phyloP scores from a whole-genome alignment of 2,329 filamentous ascomycete genomes.

The Teratosphaeriaceae sp. region DNA sequence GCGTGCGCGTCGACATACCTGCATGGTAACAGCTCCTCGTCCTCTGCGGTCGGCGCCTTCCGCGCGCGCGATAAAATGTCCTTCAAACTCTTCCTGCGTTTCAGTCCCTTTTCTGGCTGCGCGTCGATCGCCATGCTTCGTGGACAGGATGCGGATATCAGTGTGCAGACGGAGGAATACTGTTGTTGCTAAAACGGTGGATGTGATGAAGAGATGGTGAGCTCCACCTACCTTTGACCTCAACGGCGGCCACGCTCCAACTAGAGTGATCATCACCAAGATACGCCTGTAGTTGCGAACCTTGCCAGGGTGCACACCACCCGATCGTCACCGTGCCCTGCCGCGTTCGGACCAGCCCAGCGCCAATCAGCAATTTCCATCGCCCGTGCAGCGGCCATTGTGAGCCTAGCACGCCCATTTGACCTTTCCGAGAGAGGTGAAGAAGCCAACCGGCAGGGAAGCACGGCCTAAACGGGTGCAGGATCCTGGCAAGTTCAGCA shows the following conservation, averaged over 20 bases:
- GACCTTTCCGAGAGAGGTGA: not conserved
- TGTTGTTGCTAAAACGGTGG: no score
- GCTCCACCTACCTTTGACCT: no score
- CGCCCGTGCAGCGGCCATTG: not conserved
- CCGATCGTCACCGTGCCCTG: not conserved
- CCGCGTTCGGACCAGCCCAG: not conserved
- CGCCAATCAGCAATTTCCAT: not conserved
- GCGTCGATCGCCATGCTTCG: not conserved
- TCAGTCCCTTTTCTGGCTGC: not conserved
- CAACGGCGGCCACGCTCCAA: no score
- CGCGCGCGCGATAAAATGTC: conserved; percentile 1
- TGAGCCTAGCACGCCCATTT: not conserved
- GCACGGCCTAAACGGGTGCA: not conserved
- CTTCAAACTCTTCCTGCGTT: conserved; percentile 10
- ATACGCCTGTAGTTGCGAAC: not conserved
- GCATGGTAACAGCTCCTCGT: conserved; percentile 15
- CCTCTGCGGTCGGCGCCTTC: conserved; percentile 5
- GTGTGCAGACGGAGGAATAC: no score
- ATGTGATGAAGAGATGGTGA: no score
- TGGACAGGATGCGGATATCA: no score
- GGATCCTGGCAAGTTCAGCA: conserved; percentile 1
- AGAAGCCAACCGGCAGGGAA: not conserved
- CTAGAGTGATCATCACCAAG: no score
- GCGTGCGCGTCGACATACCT: conserved; percentile 10
- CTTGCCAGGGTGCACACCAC: not conserved